Base-by-base conservation (phyloP, 257 asterid genomes). In the Eustoma russellianum region DNA sequence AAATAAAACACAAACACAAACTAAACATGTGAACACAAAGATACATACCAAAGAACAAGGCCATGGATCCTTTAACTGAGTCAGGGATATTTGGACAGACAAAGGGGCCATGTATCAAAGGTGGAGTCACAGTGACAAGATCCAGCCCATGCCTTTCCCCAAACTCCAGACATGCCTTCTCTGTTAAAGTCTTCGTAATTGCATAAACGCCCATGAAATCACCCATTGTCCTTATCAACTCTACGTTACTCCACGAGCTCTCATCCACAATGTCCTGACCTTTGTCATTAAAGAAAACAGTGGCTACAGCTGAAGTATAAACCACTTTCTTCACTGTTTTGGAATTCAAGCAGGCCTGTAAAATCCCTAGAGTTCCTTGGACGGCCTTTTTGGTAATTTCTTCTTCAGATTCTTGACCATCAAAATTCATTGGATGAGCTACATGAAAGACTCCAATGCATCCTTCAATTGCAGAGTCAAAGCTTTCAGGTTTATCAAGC, bases 361-460 rank as follows among this genome's bases (percentile, higher is more conserved):
- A 60, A 24, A 86, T 68, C 48, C 74, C 79, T 13, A 54, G 38
- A 1, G 77, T 6, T 2, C 76, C 89, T 13, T 51, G 30, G 5
- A 70, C 69, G 5, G 70, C 47, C 13, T 60, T 64, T 6, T 55
- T 59, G 57, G 60, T 13, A 60, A 61, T 69, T 13, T 64, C 69
- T 17, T 83, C 81, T 49, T 79, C 88, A 0, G 72, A 10, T 53
- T 81, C 94, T n/a, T n/a, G n/a, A n/a, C n/a, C n/a, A n/a, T n/a
- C n/a, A n/a, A n/a, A n/a, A 86, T n/a, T n/a, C n/a, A n/a, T n/a
- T n/a, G n/a, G n/a, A n/a, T n/a, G n/a, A n/a, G n/a, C n/a, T n/a
- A n/a, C n/a, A n/a, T n/a, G n/a, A n/a, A n/a, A n/a, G n/a, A n/a
- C n/a, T n/a, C n/a, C n/a, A n/a, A n/a, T n/a, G n/a, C n/a, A n/a